Conservation (phyloP, 352 stramenopile genomes). For the Phytophthora pseudosyringae region DNA sequence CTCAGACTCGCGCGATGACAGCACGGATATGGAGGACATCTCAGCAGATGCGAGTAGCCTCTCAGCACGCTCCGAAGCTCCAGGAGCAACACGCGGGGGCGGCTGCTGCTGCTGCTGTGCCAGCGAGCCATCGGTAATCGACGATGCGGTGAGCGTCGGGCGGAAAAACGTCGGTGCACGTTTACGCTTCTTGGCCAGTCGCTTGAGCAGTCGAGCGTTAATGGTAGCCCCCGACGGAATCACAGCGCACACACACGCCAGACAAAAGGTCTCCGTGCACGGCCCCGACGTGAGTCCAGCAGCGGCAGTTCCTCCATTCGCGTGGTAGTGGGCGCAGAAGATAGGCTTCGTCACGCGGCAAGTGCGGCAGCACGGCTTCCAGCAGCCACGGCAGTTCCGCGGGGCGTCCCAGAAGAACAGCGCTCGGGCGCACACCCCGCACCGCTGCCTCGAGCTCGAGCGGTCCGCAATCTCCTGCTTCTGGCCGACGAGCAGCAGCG, state of each 20-base stretch:
- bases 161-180: slow-evolving; percentile 38
- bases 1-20: slow-evolving; percentile 76
- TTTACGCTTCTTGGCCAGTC: slow-evolving; percentile 69
- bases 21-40: slow-evolving; percentile 67
- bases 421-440: slow-evolving; percentile 56
- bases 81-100: not conserved
- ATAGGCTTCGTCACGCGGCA: slow-evolving; percentile 77
- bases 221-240: slow-evolving; percentile 67
- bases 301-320: slow-evolving; percentile 28
- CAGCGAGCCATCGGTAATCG: slow-evolving; percentile 37
- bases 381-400: slow-evolving; percentile 69
- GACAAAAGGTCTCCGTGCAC: slow-evolving; percentile 81
- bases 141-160: slow-evolving; percentile 47
- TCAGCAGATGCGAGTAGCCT: slow-evolving; percentile 35
- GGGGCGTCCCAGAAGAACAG: slow-evolving; percentile 76
- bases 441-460: slow-evolving; percentile 34
- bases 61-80: slow-evolving; percentile 26
- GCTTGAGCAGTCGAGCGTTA: slow-evolving; percentile 69
- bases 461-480: slow-evolving; percentile 10
- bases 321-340: slow-evolving; percentile 75
- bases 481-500: slow-evolving; percentile 53
- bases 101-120: slow-evolving; percentile 20
- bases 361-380: slow-evolving; percentile 63
- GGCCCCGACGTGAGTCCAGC: slow-evolving; percentile 30
- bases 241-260: slow-evolving; percentile 74